Base-by-base conservation (phyloP, 331 rosid species). In the Acacia concinna region DNA sequence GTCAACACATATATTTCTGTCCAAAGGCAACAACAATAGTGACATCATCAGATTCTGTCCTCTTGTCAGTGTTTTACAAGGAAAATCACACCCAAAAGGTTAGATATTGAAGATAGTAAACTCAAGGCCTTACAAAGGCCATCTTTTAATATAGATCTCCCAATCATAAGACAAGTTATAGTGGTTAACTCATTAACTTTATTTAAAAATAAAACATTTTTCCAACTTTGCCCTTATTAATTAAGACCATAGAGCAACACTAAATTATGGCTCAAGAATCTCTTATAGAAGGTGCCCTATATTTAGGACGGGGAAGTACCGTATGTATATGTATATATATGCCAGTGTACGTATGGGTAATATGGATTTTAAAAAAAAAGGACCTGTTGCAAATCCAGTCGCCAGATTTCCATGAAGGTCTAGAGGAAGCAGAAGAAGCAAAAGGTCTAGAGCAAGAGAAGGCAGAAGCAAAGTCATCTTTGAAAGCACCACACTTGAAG, bases 381-480 rank as follows among this genome's bases (percentile, higher is more conserved):
- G 37, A 92, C 99, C 96, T 89, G 89, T 27, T 88, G 77, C 99
- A 96, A 81, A 96, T 93, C 99, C 99, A 96, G 31, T 96, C 99
- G 6, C 99, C 99, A 23, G 99, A 96, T 78, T 93, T 96, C 99
- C 99, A 93, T n/a, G 96, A 96, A 21, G 98, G 97, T 75, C 90
- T 83, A 20, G 87, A 86, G 12, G 51, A 73, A 8, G 83, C 74
- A 0, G 74, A 83, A 1, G 74, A 83, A 1, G 40, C 74, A n/a
- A 34, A 86, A 87, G 28, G 88, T 46, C 95, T 66, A 7, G 59
- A 2, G 5, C 96, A 91, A 10, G 92, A 74, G 62, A 90, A 88
- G 73, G 86, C 87, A 18, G 88, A 86, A 5, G 84, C 66, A 23
- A 81, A 78, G 71, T 96, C 98, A 77, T 96, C 98, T 86, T 91